phyloP scores from a whole-genome alignment of 345 rosid species.

The Brassica incana region DNA sequence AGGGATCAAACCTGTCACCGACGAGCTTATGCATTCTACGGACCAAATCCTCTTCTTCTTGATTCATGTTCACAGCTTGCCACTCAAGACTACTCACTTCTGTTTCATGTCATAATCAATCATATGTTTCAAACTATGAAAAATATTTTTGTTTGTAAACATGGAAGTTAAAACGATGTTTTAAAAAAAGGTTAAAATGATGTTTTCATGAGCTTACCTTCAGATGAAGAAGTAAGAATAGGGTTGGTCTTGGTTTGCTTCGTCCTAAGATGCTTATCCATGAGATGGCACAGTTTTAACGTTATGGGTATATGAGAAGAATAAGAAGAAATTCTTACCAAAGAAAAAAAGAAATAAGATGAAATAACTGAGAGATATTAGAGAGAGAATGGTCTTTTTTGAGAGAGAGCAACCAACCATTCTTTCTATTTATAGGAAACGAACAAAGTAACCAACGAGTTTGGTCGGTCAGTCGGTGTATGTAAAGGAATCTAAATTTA shows the following conservation, averaged over 20 bases:
- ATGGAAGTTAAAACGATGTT: background rate
- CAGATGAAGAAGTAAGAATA: conserved; percentile 18
- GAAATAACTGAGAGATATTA: background rate
- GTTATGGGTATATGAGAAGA: background rate
- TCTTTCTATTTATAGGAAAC: conserved; percentile 32
- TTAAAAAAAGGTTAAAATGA: background rate
- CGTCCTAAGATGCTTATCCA: conserved; percentile 32
- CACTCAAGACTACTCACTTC: conserved; percentile 63
- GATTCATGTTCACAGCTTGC: conserved; percentile 52
- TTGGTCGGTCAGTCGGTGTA: conserved; percentile 15
- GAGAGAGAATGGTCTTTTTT: background rate
- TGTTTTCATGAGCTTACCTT: conserved; percentile 20
- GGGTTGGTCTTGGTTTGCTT: conserved; percentile 29
- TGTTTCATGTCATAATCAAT: conserved; percentile 19
- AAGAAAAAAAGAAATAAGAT: background rate
- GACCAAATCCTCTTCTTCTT: conserved; percentile 66
- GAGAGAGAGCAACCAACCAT: background rate
- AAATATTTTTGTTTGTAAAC: background rate
- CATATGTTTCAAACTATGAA: background rate
- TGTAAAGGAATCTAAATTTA: background rate
- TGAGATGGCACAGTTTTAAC: background rate
- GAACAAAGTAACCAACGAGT: conserved; percentile 6
- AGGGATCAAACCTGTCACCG: conserved; percentile 53
- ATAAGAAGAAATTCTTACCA: background rate
- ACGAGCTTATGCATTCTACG: conserved; percentile 62